Conservation (phyloP, 768 basidiomycete genomes). For the Auriscalpium microsporum region DNA sequence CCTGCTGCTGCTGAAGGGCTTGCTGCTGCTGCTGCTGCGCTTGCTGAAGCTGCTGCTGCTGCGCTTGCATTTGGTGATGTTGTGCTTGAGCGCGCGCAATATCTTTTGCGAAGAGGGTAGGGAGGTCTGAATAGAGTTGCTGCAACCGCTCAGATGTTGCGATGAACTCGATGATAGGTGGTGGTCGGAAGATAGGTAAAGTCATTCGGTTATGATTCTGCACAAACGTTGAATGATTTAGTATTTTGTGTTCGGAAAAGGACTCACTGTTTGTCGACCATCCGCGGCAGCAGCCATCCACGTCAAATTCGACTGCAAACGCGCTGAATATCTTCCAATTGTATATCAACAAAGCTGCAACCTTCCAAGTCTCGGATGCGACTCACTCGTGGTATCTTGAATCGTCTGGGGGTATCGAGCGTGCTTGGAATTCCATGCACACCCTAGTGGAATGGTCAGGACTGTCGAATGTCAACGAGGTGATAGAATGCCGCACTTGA, state of each 20-base stretch:
- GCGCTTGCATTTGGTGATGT: conserved; percentile 4
- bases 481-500: conserved; percentile 40
- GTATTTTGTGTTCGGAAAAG: neutral
- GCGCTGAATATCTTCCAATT: conserved; percentile 41
- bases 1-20: conserved; percentile 1
- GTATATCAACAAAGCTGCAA: conserved; percentile 12
- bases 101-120: conserved; percentile 49
- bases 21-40: conserved; percentile 2
- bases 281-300: conserved; percentile 69
- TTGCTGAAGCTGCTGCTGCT: conserved; percentile 9
- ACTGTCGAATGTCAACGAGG: neutral
- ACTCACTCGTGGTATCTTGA: conserved; percentile 51
- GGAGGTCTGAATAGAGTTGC: conserved; percentile 54
- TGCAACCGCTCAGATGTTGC: conserved; percentile 55
- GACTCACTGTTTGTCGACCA: conserved; percentile 40
- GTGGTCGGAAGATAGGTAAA: conserved; percentile 52
- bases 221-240: neutral
- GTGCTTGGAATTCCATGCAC: conserved; percentile 51
- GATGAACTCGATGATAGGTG: conserved; percentile 41
- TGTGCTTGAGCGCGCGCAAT: conserved; percentile 20
- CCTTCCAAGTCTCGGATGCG: conserved; percentile 3
- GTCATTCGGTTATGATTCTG: no score
- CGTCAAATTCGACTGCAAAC: conserved; percentile 62
- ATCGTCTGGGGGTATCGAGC: conserved; percentile 39
- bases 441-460: conserved; percentile 31